Base-by-base conservation (phyloP, 192 early-diverging fungal genomes). In the Entomortierella chlamydospora region DNA sequence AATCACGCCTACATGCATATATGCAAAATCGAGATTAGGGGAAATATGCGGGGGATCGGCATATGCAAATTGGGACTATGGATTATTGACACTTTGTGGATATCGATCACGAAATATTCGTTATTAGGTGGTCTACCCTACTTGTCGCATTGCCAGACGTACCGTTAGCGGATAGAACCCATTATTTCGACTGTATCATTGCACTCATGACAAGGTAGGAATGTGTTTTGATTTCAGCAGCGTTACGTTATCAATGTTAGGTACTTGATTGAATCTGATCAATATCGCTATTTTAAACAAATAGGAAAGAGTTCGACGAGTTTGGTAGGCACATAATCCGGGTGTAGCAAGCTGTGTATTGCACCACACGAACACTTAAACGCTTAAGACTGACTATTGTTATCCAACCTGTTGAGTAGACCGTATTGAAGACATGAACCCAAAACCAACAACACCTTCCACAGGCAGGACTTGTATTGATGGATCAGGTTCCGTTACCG, bases 161-260 rank as follows among this genome's bases (percentile, higher is more conserved):
- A 0, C 68, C 68, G 1, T 81, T 83, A 50, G 78, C 76, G 18
- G 84, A 83, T 67, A 68, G 84, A 50, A 71, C 65, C 28, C 73
- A 81, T 56, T 85, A 85, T 57, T 85, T 83, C 73, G 84, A 85
- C 11, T 74, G 78, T 57, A 81, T 85, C 37, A 43, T 85, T 15
- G 84, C 78, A 11, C 71, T 72, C 18, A 79, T 73, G 70, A 56
- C 69, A 42, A 61, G 74, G 73, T 68, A 72, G 4, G 20, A 22
- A 17, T 22, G 3, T 50, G 17, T 22, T 50, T 50, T 50, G 15
- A n/a, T 50, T 22, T 50, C 22, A 17, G 47, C 52, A 26, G 25
- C 23, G 7, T 18, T 26, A 25, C 1, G 6, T 26, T 4, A 50
- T 22, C 15, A 50, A 10, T 37, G 34, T 37, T 37, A 4, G 10